phyloP scores from a whole-genome alignment of 2,329 filamentous ascomycete species.

The Fusarium marasasianum region DNA sequence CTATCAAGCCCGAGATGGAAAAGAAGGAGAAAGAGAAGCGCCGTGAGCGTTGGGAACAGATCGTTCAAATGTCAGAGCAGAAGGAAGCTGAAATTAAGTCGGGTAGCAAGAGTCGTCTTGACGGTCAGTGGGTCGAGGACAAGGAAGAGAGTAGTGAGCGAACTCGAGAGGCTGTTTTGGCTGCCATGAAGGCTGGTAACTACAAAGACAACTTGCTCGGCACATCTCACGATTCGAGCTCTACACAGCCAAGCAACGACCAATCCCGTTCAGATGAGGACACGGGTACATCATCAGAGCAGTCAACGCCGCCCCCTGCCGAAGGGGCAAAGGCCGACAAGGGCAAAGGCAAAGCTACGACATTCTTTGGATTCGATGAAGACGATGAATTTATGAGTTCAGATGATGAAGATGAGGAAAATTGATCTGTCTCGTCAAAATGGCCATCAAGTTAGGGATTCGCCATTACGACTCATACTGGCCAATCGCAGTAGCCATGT shows the following conservation, averaged over 20 bases:
- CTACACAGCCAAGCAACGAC: slow-evolving; percentile 45
- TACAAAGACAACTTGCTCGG: slow-evolving; percentile 68
- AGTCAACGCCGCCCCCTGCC: slow-evolving; percentile 60
- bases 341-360: slow-evolving; percentile 52
- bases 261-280: slow-evolving; percentile 49
- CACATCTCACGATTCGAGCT: slow-evolving; percentile 61
- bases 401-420: slow-evolving; percentile 61
- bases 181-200: slow-evolving; percentile 72
- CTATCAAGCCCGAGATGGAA: slow-evolving; percentile 97
- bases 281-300: slow-evolving; percentile 54
- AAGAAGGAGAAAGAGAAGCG: slow-evolving; percentile 90
- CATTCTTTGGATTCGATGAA: slow-evolving; percentile 82
- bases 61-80: slow-evolving; percentile 84
- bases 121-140: slow-evolving; percentile 94
- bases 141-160: slow-evolving; percentile 91
- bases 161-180: slow-evolving; percentile 78
- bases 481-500: slow-evolving; percentile 35
- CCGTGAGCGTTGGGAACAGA: slow-evolving; percentile 84
- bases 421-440: slow-evolving; percentile 1
- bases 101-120: slow-evolving; percentile 75
- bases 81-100: slow-evolving; percentile 84
- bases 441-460: not conserved
- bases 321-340: slow-evolving; percentile 53
- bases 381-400: slow-evolving; percentile 80
- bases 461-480: not conserved